These are phyloP conservation scores for Aureobasidium pullulans DNA, from an alignment of 2,329 filamentous ascomycete species.

Conservation along the genomic window DNA sequence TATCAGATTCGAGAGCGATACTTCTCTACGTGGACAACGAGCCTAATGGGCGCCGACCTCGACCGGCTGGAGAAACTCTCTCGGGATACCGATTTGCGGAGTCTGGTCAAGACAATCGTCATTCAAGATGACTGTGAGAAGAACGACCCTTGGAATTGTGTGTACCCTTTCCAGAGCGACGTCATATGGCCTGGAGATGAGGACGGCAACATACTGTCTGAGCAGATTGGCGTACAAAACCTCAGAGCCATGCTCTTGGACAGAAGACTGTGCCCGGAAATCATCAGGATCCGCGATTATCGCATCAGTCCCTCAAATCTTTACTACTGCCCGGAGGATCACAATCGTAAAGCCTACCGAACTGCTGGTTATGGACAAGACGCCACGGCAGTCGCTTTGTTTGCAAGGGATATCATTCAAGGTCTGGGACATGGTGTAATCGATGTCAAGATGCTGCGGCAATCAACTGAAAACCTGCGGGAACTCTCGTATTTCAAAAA, in stretches of 20 bases:
- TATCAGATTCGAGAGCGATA: no score
- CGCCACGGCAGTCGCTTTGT: no score
- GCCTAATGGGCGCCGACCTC: neutral
- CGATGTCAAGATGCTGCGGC: no score
- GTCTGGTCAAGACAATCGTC: neutral
- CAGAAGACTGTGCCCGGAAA: neutral
- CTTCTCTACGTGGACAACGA: neutral
- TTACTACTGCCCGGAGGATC: no score
- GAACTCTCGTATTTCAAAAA: no score
- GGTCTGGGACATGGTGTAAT: no score
- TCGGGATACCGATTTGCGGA: neutral
- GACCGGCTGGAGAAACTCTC: neutral
- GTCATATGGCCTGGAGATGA: neutral
- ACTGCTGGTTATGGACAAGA: no score
- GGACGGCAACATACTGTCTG: neutral
- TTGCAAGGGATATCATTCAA: no score
- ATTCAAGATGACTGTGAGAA: neutral
- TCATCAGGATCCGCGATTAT: neutral
- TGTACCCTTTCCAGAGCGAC: neutral
- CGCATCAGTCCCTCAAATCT: no score
- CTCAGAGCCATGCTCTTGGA: neutral
- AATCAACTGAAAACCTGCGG: no score
- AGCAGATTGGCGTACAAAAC: neutral
- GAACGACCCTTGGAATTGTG: neutral
- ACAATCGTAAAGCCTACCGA: no score